Evolutionary conservation across 176 grass and related monocot species (phyloP).

Genomic region (Areca catechu): DNA sequence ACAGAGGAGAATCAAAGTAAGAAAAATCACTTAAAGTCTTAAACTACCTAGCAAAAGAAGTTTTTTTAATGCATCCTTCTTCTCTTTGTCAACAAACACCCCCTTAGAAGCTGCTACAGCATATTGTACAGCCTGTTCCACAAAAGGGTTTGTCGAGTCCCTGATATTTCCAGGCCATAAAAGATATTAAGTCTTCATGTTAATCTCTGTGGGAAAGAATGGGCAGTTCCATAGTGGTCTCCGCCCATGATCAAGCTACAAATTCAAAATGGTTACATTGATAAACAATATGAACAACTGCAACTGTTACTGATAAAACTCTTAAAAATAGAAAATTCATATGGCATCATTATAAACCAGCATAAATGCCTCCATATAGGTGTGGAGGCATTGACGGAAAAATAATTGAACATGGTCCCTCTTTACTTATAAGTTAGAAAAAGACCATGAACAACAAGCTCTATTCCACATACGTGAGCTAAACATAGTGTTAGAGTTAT

Average conservation of each 20-base stretch:
- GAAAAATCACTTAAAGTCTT: background rate
- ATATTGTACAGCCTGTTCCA: conserved; percentile 87
- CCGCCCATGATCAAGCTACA: too few relatives aligned
- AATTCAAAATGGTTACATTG: too few relatives aligned
- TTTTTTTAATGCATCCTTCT: conserved; percentile 52
- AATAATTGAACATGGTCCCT: too few relatives aligned
- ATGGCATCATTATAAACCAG: background rate
- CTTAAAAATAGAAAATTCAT: background rate
- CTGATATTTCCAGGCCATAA: conserved; percentile 23
- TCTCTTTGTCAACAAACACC: conserved; percentile 38
- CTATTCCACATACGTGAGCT: too few relatives aligned
- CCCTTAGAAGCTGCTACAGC: conserved; percentile 55
- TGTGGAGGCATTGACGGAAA: too few relatives aligned
- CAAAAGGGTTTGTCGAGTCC: conserved; percentile 64
- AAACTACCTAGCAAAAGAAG: conserved; percentile 65
- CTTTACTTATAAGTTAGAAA: too few relatives aligned
- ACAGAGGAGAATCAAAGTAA: conserved; percentile 6
- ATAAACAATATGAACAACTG: background rate
- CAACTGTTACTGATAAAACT: background rate
- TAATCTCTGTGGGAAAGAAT: background rate
- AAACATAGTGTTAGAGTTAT: too few relatives aligned
- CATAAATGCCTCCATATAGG: too few relatives aligned
- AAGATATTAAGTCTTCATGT: background rate
- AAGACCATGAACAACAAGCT: too few relatives aligned
- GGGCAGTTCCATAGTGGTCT: background rate